Evolutionary conservation across 2,329 filamentous ascomycete genomes (phyloP).

Genomic region (Aspergillus phoenicis): DNA sequence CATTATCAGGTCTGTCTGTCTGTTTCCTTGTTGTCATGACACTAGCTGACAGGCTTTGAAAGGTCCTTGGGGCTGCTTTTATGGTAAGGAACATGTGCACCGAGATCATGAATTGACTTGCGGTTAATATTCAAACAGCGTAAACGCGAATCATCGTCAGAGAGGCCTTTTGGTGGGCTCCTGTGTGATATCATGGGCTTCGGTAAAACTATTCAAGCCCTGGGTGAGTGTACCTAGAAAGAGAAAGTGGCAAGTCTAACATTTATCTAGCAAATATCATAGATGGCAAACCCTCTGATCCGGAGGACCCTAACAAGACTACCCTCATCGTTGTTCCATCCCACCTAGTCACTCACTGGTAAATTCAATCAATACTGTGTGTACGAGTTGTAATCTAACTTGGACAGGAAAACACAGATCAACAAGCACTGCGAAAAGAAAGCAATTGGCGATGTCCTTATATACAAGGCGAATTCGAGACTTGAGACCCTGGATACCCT

Average conservation of each 20-base stretch:
- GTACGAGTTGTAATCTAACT: neutral
- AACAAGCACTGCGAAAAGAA: slow-evolving; percentile 32
- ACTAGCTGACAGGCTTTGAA: slow-evolving; percentile 9
- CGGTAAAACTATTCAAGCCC: slow-evolving; percentile 43
- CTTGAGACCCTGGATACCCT: slow-evolving; percentile 23
- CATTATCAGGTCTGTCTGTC: slow-evolving; percentile 36
- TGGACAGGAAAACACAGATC: slow-evolving; percentile 34
- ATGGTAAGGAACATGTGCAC: slow-evolving; percentile 30
- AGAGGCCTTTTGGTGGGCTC: slow-evolving; percentile 38
- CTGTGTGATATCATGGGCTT: slow-evolving; percentile 47
- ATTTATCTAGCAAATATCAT: slow-evolving; percentile 37
- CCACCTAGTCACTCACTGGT: slow-evolving; percentile 40
- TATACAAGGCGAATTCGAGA: slow-evolving; percentile 28
- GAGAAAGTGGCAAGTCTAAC: neutral
- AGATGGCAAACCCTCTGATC: slow-evolving; percentile 31
- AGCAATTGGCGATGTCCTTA: slow-evolving; percentile 25
- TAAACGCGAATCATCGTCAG: slow-evolving; percentile 31
- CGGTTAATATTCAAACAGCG: slow-evolving; percentile 29
- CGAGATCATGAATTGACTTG: neutral
- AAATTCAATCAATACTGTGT: slow-evolving; percentile 3
- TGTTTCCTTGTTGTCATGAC: neutral
- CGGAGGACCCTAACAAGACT: slow-evolving; percentile 26
- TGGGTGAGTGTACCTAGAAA: slow-evolving; percentile 25
- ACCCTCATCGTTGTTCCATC: slow-evolving; percentile 44
- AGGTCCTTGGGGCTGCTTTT: slow-evolving; percentile 36